Evolutionary conservation across 1,284 basidiomycete genomes (phyloP), one percentile per base, ranked within the genome.

Genomic region (Cryptococcus sp.): DNA sequence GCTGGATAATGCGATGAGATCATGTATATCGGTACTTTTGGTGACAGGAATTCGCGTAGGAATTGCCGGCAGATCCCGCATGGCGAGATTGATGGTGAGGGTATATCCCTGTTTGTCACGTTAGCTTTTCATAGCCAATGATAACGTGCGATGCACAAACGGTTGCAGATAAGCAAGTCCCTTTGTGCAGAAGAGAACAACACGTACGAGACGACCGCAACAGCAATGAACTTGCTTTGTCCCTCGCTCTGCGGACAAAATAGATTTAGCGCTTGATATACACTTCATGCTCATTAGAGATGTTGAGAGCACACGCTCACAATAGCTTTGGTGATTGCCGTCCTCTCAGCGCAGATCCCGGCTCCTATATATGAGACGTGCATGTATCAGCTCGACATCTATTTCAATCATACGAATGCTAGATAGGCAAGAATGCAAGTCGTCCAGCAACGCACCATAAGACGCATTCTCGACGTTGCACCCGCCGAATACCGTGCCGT

Each of bases 11-110:
- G 83, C 1, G 83, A 83, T 0, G 88, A 86, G 11, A 93, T 83
- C 58, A 96, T 85, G 40, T 89, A 81, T 52, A 96, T 83, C 0
- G 91, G 90, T 81, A 89, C 88, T 23, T 64, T 47, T 20, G 85
- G 83, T 6, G 84, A 73, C 70, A 90, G 91, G 75, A 96, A 96
- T 76, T 97, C 93, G 54, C 91, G 86, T 53, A 96, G 85, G 54
- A 94, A 84, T 75, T 97, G 93, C 7, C 93, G 86, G 70, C 93
- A 97, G 62, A 95, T 86, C 16, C 93, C 93, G 72, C 93, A 97
- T 0, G 91, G 91, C 0, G 90, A 88, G 49, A 88, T 82, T 0
- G 87, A 74, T 0, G 83, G 79, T 0, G 64, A 54, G 11, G 82
- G 71, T 11, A 91, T 84, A 66, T 92, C 88, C 16, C 86, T 87